These are phyloP conservation scores for Penicillium coffeae DNA, from an alignment of 495 filamentous ascomycete genomes.

Conservation along the genomic window DNA sequence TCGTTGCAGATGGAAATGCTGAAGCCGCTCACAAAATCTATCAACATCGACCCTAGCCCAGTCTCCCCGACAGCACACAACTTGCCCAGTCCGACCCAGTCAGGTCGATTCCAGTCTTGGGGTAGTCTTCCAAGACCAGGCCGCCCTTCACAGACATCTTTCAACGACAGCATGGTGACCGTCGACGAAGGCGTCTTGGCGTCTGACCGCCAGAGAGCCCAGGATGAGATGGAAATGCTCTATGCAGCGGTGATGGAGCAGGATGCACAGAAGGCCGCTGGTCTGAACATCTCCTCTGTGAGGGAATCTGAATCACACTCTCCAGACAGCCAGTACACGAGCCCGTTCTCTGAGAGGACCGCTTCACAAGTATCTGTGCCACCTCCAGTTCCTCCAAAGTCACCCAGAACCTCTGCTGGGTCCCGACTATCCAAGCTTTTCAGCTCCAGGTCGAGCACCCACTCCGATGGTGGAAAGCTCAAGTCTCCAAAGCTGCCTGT, in stretches of 20 bases:
- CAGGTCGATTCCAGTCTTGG: slow-evolving; percentile 40
- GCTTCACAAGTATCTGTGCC: slow-evolving; percentile 12
- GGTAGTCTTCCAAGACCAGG: slow-evolving; percentile 33
- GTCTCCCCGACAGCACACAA: slow-evolving; percentile 35
- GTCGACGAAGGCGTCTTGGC: slow-evolving; percentile 75
- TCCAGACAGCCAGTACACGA: slow-evolving; percentile 35
- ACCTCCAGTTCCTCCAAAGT: slow-evolving; percentile 18
- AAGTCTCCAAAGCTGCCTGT: slow-evolving; percentile 50
- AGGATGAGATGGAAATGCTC: slow-evolving; percentile 80
- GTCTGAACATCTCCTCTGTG: slow-evolving; percentile 13
- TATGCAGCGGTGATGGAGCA: slow-evolving; percentile 91
- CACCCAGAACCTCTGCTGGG: slow-evolving; percentile 26
- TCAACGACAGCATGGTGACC: slow-evolving; percentile 50
- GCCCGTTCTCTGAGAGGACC: slow-evolving; percentile 35
- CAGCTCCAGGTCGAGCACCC: slow-evolving; percentile 44
- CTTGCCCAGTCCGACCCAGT: slow-evolving; percentile 34
- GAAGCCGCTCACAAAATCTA: slow-evolving; percentile 47
- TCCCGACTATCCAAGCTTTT: slow-evolving; percentile 47
- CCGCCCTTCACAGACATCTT: slow-evolving; percentile 33
- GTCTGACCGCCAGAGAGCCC: slow-evolving; percentile 64
- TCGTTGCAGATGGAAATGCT: slow-evolving; percentile 61
- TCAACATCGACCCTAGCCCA: slow-evolving; percentile 49
- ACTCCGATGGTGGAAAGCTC: slow-evolving; percentile 48
- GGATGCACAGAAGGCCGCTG: slow-evolving; percentile 62
- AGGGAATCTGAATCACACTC: slow-evolving; percentile 26